These are phyloP conservation scores for Cocos nucifera DNA, from an alignment of 176 grass and related monocot genomes.

Conservation along the genomic window DNA sequence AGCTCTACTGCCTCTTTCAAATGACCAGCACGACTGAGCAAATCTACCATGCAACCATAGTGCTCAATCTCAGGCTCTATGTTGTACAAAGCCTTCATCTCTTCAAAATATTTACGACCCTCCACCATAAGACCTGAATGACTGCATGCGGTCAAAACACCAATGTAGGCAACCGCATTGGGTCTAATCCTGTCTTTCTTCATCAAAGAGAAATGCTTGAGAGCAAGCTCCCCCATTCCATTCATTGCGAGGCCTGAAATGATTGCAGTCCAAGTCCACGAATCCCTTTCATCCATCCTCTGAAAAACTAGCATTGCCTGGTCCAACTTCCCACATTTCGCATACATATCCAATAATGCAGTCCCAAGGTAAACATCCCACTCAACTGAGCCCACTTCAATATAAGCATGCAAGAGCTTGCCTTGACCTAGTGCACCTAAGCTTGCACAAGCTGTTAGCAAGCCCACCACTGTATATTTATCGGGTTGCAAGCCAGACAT, in stretches of 20 bases:
- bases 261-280: slow-evolving; percentile 47
- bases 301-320: slow-evolving; percentile 39
- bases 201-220: slow-evolving; percentile 57
- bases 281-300: slow-evolving; percentile 37
- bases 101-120: slow-evolving; percentile 38
- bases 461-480: slow-evolving; percentile 54
- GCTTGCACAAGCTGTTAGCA: slow-evolving; percentile 63
- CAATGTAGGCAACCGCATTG: slow-evolving; percentile 48
- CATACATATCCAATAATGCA: slow-evolving; percentile 67
- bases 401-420: slow-evolving; percentile 44
- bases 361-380: slow-evolving; percentile 51
- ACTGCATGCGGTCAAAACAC: slow-evolving; percentile 63
- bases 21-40: slow-evolving; percentile 42
- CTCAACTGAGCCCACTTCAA: slow-evolving; percentile 42
- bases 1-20: slow-evolving; percentile 55
- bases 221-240: slow-evolving; percentile 47
- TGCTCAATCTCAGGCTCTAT: slow-evolving; percentile 51
- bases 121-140: slow-evolving; percentile 47
- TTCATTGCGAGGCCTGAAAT: slow-evolving; percentile 56
- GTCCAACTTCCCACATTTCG: slow-evolving; percentile 60
- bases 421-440: slow-evolving; percentile 60
- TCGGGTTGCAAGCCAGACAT: slow-evolving; percentile 22
- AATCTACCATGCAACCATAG: slow-evolving; percentile 81
- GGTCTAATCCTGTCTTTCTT: slow-evolving; percentile 33
- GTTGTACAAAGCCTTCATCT: slow-evolving; percentile 47